A percentile compares a stretch with the other conserved stretches of the same genome.
phyloP scores from a whole-genome alignment of 352 stramenopile genomes.

The Pythium guiyangense region DNA sequence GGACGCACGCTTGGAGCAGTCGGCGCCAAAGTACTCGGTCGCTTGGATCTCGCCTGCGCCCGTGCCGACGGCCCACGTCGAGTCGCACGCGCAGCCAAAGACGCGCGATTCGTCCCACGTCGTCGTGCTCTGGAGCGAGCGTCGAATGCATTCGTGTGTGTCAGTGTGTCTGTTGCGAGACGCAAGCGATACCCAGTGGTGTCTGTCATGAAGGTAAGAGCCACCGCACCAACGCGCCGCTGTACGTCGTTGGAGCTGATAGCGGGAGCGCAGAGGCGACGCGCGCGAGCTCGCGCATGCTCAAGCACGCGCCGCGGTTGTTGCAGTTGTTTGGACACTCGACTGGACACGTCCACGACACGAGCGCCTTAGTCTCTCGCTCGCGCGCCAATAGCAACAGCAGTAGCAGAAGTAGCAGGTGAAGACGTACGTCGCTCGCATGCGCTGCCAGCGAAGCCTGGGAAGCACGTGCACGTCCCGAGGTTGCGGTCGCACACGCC shows the following conservation, averaged over 20 bases:
- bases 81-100: conserved; percentile 89
- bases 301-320: conserved; percentile 71
- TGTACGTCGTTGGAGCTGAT: conserved; percentile 65
- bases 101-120: conserved; percentile 91
- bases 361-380: too few species aligned
- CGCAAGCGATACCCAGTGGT: too few species aligned
- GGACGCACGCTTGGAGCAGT: conserved; percentile 76
- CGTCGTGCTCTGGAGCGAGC: conserved; percentile 26
- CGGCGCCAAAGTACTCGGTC: conserved; percentile 86
- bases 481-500: conserved; percentile 71
- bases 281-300: conserved; percentile 75
- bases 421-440: conserved; percentile 65
- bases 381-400: too few species aligned
- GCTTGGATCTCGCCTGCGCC: conserved; percentile 68
- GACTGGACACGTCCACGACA: conserved; percentile 25
- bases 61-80: conserved; percentile 75
- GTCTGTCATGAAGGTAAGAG: neutral
- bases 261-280: conserved; percentile 62
- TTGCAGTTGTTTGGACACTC: conserved; percentile 69
- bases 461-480: conserved; percentile 79
- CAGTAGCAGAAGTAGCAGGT: too few species aligned
- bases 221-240: conserved; percentile 12
- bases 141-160: neutral
- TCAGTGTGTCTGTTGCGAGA: neutral
- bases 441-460: conserved; percentile 71